Percentiles rank a stretch among this genome's conserved stretches.
Conservation (phyloP, 179 eudicot genomes). For the Silene coronaria region DNA sequence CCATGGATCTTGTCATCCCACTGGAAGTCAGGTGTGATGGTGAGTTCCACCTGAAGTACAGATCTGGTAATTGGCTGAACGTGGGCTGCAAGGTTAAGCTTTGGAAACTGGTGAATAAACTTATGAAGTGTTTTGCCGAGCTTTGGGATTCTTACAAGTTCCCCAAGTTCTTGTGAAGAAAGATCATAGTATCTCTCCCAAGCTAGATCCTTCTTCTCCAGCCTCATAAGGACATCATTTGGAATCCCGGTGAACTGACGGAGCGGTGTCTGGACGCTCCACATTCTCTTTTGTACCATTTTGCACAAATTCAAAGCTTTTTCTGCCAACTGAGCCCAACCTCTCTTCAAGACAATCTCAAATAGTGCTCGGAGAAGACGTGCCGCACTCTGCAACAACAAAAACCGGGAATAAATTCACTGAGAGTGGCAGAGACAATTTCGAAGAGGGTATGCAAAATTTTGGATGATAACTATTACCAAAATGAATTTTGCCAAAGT, state of each 20-base stretch:
- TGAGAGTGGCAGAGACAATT: not conserved
- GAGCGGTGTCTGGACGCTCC: constrained; percentile 89
- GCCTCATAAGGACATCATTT: constrained; percentile 55
- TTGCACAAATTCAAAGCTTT: constrained; percentile 87
- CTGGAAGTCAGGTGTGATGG: constrained; percentile 84
- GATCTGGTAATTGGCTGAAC: constrained; percentile 98
- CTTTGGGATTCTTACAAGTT: constrained; percentile 68
- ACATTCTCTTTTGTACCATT: constrained; percentile 88
- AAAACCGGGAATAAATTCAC: not conserved
- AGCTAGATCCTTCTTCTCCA: constrained; percentile 91
- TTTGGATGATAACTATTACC: not conserved
- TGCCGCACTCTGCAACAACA: constrained; percentile 67
- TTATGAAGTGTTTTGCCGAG: constrained; percentile 84
- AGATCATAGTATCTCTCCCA: constrained; percentile 97
- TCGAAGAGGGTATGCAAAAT: not conserved
- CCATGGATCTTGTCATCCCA: constrained; percentile 98
- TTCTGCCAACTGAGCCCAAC: constrained; percentile 89
- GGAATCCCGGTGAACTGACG: constrained; percentile 79
- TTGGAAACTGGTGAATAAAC: constrained; percentile 87
- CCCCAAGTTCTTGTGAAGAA: constrained; percentile 85
- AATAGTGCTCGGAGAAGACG: constrained; percentile 82
- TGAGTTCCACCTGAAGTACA: constrained; percentile 78
- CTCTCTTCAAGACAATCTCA: constrained; percentile 75
- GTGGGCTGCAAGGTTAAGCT: constrained; percentile 83
- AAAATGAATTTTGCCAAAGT: not conserved